Evolutionary conservation across 1,139 yeast genomes (phyloP).

Genomic region (Yamadazyma taylorii): DNA sequence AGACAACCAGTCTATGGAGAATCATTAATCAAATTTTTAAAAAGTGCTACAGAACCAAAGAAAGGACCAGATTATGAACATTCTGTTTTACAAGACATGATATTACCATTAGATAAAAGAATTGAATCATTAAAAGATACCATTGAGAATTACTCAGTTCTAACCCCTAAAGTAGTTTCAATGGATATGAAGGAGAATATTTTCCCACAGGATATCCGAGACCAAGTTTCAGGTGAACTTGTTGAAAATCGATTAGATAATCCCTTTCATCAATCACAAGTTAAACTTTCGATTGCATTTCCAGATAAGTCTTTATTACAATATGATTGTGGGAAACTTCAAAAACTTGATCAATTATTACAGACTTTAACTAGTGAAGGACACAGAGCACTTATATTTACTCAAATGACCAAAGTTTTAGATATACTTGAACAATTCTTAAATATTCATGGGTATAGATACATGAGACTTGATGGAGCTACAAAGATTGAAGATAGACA

Average conservation of each 20-base stretch:
- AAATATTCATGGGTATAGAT: constrained; percentile 91
- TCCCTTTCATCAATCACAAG: constrained; percentile 84
- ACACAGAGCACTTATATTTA: constrained; percentile 91
- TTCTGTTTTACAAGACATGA: constrained; percentile 28
- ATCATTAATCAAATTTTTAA: constrained; percentile 28
- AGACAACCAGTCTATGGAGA: constrained; percentile 59
- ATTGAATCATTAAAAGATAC: constrained; percentile 46
- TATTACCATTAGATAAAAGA: constrained; percentile 42
- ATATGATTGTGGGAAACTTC: constrained; percentile 96
- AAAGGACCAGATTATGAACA: constrained; percentile 8
- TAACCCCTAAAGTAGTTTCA: constrained; percentile 85
- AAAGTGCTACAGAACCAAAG: constrained; percentile 15
- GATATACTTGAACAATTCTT: constrained; percentile 92
- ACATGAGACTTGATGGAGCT: constrained; percentile 95
- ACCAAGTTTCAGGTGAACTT: constrained; percentile 34
- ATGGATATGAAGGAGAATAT: constrained; percentile 67
- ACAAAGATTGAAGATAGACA: constrained; percentile 97
- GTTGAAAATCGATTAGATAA: constrained; percentile 41
- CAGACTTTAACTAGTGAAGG: constrained; percentile 82
- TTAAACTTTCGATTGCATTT: constrained; percentile 87
- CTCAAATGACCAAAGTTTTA: constrained; percentile 96
- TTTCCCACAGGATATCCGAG: constrained; percentile 40
- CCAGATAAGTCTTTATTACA: constrained; percentile 92
- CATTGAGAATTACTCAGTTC: constrained; percentile 77
- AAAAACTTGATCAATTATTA: constrained; percentile 71